Evolutionary conservation across 73 alveolate species (phyloP).

Genomic region (Stentor coeruleus): DNA sequence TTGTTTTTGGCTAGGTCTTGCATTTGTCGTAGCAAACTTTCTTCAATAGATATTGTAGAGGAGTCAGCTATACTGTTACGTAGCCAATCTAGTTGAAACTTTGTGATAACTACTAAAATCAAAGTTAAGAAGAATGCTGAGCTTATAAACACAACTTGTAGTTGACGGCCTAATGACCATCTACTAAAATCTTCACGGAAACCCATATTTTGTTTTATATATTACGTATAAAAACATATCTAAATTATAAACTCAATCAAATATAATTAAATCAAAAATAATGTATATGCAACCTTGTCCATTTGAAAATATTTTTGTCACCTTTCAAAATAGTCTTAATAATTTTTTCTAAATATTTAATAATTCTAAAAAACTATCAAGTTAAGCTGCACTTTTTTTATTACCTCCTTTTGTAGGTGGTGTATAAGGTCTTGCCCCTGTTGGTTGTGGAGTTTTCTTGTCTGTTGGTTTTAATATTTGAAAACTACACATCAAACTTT

Average conservation of each 20-base stretch:
- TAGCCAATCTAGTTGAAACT: background rate
- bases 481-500: constrained; percentile 88
- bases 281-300: too few species aligned
- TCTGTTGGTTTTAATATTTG: constrained; percentile 91
- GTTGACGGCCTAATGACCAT: background rate
- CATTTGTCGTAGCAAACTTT: background rate
- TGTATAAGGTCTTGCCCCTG: constrained; percentile 33
- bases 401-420: too few species aligned
- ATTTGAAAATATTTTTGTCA: too few species aligned
- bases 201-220: background rate
- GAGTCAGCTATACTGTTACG: background rate
- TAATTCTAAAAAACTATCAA: too few species aligned
- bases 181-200: background rate
- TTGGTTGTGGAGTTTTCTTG: constrained; percentile 54
- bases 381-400: too few species aligned
- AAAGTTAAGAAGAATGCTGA: background rate
- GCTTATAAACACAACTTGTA: background rate
- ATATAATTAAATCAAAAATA: too few species aligned
- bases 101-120: background rate
- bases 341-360: too few species aligned
- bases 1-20: background rate
- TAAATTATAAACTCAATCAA: too few species aligned
- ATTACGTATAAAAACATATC: too few species aligned
- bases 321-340: too few species aligned
- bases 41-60: background rate